Percentiles rank a stretch among this genome's conserved stretches.
phyloP scores from a whole-genome alignment of 1,139 yeast genomes.

The Yamadazyma conglobata region DNA sequence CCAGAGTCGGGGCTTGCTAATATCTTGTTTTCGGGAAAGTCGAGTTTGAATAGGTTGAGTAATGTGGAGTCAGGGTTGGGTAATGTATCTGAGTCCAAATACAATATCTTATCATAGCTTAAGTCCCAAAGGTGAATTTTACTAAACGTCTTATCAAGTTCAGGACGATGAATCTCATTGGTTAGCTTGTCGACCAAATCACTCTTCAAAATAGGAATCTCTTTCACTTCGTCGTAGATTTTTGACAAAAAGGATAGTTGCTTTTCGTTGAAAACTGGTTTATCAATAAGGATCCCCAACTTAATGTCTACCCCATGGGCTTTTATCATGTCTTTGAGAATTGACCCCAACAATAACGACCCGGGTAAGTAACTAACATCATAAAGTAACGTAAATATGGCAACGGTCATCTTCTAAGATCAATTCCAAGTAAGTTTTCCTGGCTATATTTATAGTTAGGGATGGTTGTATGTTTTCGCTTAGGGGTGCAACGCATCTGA shows the following conservation, averaged over 20 bases:
- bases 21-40: constrained; percentile 37
- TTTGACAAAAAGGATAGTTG: constrained; percentile 27
- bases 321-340: constrained; percentile 18
- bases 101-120: constrained; percentile 57
- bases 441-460: no score
- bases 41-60: constrained; percentile 27
- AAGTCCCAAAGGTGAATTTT: constrained; percentile 74
- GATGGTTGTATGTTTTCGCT: no score
- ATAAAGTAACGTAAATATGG: constrained; percentile 66
- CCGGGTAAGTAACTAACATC: constrained; percentile 73
- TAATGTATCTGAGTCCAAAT: constrained; percentile 79
- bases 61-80: constrained; percentile 42
- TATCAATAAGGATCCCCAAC: constrained; percentile 38
- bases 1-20: constrained; percentile 90
- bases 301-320: constrained; percentile 12
- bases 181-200: constrained; percentile 23
- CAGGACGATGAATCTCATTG: constrained; percentile 61
- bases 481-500: no score
- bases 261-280: constrained; percentile 20
- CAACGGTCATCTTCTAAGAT: constrained; percentile 31
- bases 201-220: constrained; percentile 24
- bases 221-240: constrained; percentile 32
- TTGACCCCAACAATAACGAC: constrained; percentile 59
- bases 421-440: no score
- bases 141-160: constrained; percentile 65